A percentile compares a stretch with the other conserved stretches of the same genome.
These are phyloP conservation scores for Raphidocelis subcapitata DNA, from an alignment of 139 green algal genomes.

Conservation along the genomic window DNA sequence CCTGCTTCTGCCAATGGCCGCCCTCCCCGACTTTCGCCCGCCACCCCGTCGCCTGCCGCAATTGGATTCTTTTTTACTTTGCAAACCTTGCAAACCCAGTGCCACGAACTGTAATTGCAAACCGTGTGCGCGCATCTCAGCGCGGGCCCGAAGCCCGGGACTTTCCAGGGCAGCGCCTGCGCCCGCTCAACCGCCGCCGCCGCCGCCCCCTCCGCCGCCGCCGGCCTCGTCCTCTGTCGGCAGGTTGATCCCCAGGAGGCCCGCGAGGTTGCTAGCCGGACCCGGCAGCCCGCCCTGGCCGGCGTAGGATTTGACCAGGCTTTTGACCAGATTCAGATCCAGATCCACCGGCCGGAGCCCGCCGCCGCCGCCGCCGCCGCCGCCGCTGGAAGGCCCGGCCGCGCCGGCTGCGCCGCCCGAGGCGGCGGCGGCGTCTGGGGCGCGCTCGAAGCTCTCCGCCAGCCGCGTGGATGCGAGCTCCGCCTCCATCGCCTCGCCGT, in stretches of 20 bases:
- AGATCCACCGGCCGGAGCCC: conserved; percentile 58
- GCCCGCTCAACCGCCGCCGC: not conserved
- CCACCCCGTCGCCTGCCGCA: too few species aligned
- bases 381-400: not conserved
- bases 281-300: conserved; percentile 72
- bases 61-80: too few species aligned
- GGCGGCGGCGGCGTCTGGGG: not conserved
- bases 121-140: too few species aligned
- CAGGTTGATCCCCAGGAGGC: conserved; percentile 65
- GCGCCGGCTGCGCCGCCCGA: not conserved
- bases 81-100: too few species aligned
- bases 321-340: conserved; percentile 77
- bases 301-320: conserved; percentile 67
- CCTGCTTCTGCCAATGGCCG: too few species aligned
- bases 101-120: too few species aligned
- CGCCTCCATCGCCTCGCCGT: conserved; percentile 41
- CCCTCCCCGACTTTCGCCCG: too few species aligned
- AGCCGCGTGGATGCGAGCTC: conserved; percentile 52
- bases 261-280: conserved; percentile 72
- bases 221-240: conserved; percentile 27
- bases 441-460: conserved; percentile 41
- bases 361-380: not conserved
- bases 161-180: too few species aligned
- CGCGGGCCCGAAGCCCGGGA: too few species aligned
- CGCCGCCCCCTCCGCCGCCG: not conserved